phyloP scores from a whole-genome alignment of 805 yeast species.

The Metschnikowia similis region DNA sequence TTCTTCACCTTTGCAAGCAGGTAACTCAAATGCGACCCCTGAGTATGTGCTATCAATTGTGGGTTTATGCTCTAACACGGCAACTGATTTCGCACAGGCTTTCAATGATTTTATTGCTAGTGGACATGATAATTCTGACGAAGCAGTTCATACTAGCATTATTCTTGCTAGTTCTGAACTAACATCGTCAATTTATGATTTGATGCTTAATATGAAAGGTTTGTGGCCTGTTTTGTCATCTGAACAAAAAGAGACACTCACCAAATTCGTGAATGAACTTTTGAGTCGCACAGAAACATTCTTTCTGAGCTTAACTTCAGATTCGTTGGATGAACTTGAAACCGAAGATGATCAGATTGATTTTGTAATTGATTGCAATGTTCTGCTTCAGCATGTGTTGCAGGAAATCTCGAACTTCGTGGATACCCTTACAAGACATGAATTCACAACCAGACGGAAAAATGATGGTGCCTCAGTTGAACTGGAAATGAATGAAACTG shows the following conservation, averaged over 20 bases:
- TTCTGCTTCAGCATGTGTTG: constrained; percentile 66
- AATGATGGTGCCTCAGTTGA: constrained; percentile 59
- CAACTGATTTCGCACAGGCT: constrained; percentile 75
- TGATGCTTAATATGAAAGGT: constrained; percentile 68
- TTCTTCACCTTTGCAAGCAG: constrained; percentile 78
- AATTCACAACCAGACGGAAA: constrained; percentile 3
- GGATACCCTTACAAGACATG: constrained; percentile 44
- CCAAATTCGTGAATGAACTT: constrained; percentile 47
- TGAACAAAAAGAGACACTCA: constrained; percentile 51
- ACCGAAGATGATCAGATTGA: constrained; percentile 69
- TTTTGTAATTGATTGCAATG: constrained; percentile 68
- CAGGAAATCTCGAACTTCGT: constrained; percentile 54
- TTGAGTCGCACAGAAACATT: constrained; percentile 61
- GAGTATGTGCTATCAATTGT: constrained; percentile 61
- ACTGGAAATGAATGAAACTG: constrained; percentile 68
- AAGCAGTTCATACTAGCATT: constrained; percentile 57
- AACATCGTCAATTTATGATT: constrained; percentile 57
- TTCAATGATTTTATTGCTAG: constrained; percentile 75
- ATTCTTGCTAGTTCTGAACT: constrained; percentile 62
- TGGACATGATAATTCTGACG: constrained; percentile 48
- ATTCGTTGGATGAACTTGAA: constrained; percentile 42
- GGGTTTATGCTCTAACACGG: constrained; percentile 65
- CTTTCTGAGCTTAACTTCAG: constrained; percentile 56
- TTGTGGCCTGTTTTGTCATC: constrained; percentile 50
- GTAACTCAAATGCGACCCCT: constrained; percentile 72